Evolutionary conservation across 148 eudicot species (phyloP).

Genomic region (Bassia scoparia): DNA sequence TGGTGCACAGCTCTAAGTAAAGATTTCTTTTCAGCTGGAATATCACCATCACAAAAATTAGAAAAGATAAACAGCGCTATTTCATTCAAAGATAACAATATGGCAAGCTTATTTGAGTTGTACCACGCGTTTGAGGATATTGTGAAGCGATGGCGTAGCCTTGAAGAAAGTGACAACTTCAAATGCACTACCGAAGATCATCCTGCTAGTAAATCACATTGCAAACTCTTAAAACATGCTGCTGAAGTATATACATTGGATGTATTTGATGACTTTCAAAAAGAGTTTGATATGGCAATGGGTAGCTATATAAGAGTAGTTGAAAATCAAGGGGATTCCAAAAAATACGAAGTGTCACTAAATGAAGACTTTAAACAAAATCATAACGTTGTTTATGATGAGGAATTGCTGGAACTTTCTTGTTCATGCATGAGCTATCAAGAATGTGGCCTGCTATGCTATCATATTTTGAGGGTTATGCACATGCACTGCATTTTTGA

Average conservation of each 20-base stretch:
- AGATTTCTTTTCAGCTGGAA: neutral
- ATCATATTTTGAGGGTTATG: conserved; percentile 8
- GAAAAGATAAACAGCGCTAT: neutral
- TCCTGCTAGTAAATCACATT: neutral
- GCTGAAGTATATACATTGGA: conserved; percentile 1
- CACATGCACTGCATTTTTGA: conserved; percentile 5
- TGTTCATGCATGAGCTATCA: conserved; percentile 1
- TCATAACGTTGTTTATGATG: neutral
- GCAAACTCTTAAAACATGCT: conserved; percentile 1
- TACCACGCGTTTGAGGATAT: neutral
- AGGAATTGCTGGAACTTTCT: neutral
- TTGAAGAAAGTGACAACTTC: neutral
- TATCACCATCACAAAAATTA: neutral
- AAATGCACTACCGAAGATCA: neutral
- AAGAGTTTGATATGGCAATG: conserved; percentile 9
- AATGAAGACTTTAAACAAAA: conserved; percentile 2
- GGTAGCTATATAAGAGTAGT: neutral
- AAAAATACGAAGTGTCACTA: neutral
- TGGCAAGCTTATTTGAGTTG: conserved; percentile 4
- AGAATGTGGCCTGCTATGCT: conserved; percentile 3
- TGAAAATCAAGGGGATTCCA: neutral
- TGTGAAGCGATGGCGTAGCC: neutral
- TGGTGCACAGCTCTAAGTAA: neutral
- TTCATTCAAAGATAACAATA: neutral
- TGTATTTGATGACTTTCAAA: conserved; percentile 8